Evolutionary conservation across 1,284 basidiomycete genomes (phyloP).

Genomic region (Ganoderma sp.): DNA sequence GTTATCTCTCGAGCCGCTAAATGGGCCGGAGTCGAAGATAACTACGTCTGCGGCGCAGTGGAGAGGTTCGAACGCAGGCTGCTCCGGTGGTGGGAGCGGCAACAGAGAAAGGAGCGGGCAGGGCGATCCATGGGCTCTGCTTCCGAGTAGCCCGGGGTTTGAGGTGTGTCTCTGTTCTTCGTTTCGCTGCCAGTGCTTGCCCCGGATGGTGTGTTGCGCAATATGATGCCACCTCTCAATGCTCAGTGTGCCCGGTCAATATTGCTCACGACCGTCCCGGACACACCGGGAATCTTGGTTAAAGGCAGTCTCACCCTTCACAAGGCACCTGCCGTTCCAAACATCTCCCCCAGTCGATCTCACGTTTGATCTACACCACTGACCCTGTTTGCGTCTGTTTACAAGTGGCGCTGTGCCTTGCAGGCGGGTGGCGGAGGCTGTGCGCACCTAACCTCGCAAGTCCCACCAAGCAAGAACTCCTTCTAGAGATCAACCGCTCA

Average conservation of each 20-base stretch:
- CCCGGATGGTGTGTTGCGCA: background rate
- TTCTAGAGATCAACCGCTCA: too few species aligned
- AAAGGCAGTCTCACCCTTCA: background rate
- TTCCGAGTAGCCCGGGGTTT: background rate
- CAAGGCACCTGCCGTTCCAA: background rate
- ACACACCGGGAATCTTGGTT: background rate
- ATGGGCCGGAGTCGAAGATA: constrained; percentile 58
- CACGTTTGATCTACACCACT: background rate
- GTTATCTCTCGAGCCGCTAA: constrained; percentile 55
- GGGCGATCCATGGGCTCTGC: constrained; percentile 5
- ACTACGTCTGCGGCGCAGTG: constrained; percentile 57
- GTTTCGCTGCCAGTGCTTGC: background rate
- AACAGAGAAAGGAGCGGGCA: constrained; percentile 32
- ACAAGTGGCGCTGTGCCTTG: background rate
- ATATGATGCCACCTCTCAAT: background rate
- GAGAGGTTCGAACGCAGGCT: constrained; percentile 67
- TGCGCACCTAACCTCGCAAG: background rate
- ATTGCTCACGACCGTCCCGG: background rate
- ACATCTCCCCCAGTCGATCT: background rate
- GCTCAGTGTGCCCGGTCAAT: background rate
- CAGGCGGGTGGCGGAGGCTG: background rate
- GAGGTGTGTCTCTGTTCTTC: background rate
- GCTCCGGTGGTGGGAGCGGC: constrained; percentile 52
- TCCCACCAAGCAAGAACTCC: background rate
- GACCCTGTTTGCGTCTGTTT: background rate